phyloP scores from a whole-genome alignment of 495 filamentous ascomycete genomes.

The Podospora appendiculata region DNA sequence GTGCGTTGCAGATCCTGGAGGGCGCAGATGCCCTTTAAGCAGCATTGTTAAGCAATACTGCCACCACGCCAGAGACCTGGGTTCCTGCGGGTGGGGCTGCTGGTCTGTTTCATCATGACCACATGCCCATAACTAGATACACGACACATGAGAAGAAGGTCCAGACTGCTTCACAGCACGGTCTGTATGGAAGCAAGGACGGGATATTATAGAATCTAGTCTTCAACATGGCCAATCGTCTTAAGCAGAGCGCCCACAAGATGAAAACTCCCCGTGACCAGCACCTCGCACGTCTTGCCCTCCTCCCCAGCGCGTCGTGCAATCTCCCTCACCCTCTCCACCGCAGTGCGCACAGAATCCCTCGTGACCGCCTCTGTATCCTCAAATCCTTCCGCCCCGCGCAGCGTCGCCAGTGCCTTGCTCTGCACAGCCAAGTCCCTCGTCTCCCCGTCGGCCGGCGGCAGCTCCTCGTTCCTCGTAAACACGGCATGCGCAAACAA shows the following conservation, averaged over 20 bases:
- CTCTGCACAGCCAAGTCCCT: slow-evolving; percentile 29
- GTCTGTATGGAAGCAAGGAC: neutral
- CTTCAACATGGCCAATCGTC: slow-evolving; percentile 50
- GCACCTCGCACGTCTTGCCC: slow-evolving; percentile 19
- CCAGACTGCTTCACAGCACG: slow-evolving; percentile 10
- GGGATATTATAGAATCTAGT: slow-evolving; percentile 2
- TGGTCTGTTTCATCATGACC: slow-evolving; percentile 12
- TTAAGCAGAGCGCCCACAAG: slow-evolving; percentile 77
- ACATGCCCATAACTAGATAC: slow-evolving; percentile 8
- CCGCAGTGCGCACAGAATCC: slow-evolving; percentile 20
- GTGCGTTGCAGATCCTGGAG: slow-evolving; percentile 44
- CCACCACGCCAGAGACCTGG: too few relatives aligned
- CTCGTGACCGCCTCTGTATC: slow-evolving; percentile 11
- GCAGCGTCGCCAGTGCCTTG: slow-evolving; percentile 20
- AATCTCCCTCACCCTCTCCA: slow-evolving; percentile 15
- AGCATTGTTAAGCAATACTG: too few relatives aligned
- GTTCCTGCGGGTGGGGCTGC: neutral
- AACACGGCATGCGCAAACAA: slow-evolving; percentile 31
- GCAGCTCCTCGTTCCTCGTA: slow-evolving; percentile 32
- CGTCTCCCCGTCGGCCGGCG: slow-evolving; percentile 8
- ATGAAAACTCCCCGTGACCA: slow-evolving; percentile 83
- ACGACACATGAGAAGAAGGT: slow-evolving; percentile 1
- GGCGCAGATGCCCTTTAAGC: slow-evolving; percentile 28
- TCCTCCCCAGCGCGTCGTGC: slow-evolving; percentile 6
- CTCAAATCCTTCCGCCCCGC: neutral